Percentiles rank a stretch among this genome's conserved stretches.
These are phyloP conservation scores for Starmerella gropengiesseri DNA, from an alignment of 805 yeast species.

Conservation along the genomic window DNA sequence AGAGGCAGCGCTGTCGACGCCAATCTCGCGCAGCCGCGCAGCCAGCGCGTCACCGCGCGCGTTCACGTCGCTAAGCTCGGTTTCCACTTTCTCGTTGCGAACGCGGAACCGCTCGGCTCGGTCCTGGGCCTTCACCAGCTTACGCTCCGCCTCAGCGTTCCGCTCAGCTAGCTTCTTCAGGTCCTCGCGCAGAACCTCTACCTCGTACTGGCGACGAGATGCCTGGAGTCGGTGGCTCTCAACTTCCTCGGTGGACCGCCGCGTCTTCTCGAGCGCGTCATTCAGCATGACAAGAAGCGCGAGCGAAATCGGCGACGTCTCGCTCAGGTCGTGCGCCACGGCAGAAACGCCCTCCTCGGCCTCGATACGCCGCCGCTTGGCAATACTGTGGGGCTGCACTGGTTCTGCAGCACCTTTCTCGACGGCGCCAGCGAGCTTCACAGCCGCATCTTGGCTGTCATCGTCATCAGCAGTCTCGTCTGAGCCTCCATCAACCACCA, in stretches of 20 bases:
- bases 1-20: not conserved
- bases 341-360: slow-evolving; percentile 9
- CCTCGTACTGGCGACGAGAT: slow-evolving; percentile 35
- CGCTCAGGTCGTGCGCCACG: slow-evolving; percentile 6
- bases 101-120: slow-evolving; percentile 23
- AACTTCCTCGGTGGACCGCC: slow-evolving; percentile 38
- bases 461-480: slow-evolving; percentile 19
- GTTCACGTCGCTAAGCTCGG: slow-evolving; percentile 18
- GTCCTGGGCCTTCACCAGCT: slow-evolving; percentile 22
- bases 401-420: not conserved
- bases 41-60: slow-evolving; percentile 24
- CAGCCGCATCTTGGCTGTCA: slow-evolving; percentile 3
- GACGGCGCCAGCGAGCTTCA: slow-evolving; percentile 1
- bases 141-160: slow-evolving; percentile 31
- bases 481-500: slow-evolving; percentile 24
- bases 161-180: slow-evolving; percentile 39
- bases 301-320: slow-evolving; percentile 7
- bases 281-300: slow-evolving; percentile 13
- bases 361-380: slow-evolving; percentile 14
- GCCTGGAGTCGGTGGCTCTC: slow-evolving; percentile 36
- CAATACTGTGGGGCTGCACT: slow-evolving; percentile 17
- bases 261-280: slow-evolving; percentile 34
- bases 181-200: slow-evolving; percentile 37
- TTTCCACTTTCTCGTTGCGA: slow-evolving; percentile 21
- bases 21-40: slow-evolving; percentile 29